These are phyloP conservation scores for Elongisporangium anandrum DNA, from an alignment of 352 stramenopile species.

Conservation along the genomic window DNA sequence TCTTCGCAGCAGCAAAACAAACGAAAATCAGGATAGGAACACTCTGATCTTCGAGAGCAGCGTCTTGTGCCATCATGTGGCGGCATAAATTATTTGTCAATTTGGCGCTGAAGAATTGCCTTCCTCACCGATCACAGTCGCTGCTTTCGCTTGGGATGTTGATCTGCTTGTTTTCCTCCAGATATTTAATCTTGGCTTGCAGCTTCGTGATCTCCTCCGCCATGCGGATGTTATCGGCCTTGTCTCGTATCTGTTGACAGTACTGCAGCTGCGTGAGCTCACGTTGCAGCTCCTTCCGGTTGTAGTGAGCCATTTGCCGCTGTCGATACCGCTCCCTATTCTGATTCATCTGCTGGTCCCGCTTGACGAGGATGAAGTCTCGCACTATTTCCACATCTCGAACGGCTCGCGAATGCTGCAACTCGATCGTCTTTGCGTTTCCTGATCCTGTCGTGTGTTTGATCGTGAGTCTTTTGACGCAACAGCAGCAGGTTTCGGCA, in stretches of 20 bases:
- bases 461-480: neutral
- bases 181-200: neutral
- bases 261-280: neutral
- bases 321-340: neutral
- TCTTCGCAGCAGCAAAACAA: too few relatives aligned
- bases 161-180: neutral
- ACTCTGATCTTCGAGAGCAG: too few relatives aligned
- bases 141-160: neutral
- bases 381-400: neutral
- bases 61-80: too few relatives aligned
- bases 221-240: neutral
- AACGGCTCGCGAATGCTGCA: neutral
- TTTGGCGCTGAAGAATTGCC: too few relatives aligned
- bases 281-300: neutral
- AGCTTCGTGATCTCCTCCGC: neutral
- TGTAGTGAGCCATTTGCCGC: neutral
- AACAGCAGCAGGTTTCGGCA: neutral
- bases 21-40: too few relatives aligned
- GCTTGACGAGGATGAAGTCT: neutral
- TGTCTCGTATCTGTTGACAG: neutral
- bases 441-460: neutral
- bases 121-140: neutral
- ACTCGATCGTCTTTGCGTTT: neutral
- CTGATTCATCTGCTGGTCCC: neutral
- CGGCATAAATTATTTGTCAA: too few relatives aligned